These are phyloP conservation scores for Sporothrix brunneoviolacea DNA, from an alignment of 2,329 filamentous ascomycete genomes.

Conservation along the genomic window DNA sequence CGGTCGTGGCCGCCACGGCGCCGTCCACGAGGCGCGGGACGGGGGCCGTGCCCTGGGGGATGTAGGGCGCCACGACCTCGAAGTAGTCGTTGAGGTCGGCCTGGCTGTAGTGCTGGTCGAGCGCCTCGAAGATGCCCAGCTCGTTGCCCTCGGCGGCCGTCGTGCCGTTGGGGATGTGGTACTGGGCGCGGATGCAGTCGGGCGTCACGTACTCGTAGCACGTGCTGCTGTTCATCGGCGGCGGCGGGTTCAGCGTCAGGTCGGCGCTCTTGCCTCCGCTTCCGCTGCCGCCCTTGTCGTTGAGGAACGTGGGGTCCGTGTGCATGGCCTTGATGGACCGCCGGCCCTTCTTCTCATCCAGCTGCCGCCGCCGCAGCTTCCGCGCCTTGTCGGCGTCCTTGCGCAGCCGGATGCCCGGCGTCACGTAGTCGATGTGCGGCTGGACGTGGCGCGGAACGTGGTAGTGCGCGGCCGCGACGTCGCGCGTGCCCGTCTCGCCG, in stretches of 20 bases:
- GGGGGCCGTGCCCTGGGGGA: constrained; percentile 25
- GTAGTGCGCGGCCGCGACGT: constrained; percentile 22
- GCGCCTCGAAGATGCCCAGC: constrained; percentile 23
- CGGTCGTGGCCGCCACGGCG: constrained; percentile 15
- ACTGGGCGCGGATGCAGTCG: constrained; percentile 19
- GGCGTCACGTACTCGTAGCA: constrained; percentile 20
- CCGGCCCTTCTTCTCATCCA: not conserved
- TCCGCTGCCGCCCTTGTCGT: not conserved
- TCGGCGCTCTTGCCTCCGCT: not conserved
- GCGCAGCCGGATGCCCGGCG: constrained; percentile 46
- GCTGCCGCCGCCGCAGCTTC: not conserved
- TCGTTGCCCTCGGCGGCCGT: constrained; percentile 19
- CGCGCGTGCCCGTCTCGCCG: constrained; percentile 16
- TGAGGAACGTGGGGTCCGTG: constrained; percentile 4
- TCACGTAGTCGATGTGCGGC: constrained; percentile 49
- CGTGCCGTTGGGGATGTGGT: constrained; percentile 20
- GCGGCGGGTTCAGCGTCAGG: not conserved
- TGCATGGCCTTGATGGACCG: constrained; percentile 3
- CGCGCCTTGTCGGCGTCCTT: constrained; percentile 9
- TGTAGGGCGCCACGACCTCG: constrained; percentile 13
- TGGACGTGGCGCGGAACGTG: constrained; percentile 42
- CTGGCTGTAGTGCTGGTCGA: constrained; percentile 24
- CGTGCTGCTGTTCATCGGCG: constrained; percentile 15
- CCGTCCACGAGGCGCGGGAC: constrained; percentile 22
- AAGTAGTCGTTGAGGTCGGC: constrained; percentile 23